A percentile compares a stretch with the other conserved stretches of the same genome.
These are phyloP conservation scores for Amaranthus palmeri DNA, from an alignment of 148 eudicot genomes.

Conservation along the genomic window DNA sequence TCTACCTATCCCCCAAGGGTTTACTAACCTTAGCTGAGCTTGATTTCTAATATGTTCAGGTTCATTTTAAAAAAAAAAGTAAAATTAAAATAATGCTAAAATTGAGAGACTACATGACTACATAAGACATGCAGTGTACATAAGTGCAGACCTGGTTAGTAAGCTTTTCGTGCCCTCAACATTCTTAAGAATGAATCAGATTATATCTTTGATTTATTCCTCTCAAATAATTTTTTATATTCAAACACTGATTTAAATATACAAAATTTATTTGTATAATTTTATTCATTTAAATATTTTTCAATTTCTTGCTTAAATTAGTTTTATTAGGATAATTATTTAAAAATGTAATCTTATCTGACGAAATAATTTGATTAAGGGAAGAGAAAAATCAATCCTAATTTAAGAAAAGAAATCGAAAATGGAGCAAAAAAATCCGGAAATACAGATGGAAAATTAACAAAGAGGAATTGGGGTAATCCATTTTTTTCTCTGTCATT, in stretches of 20 bases:
- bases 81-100: too few species aligned
- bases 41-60: too few species aligned
- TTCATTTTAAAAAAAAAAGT: too few species aligned
- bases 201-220: slow-evolving; percentile 8
- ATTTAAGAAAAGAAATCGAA: slow-evolving; percentile 11
- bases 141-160: not conserved
- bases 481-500: slow-evolving; percentile 1
- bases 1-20: too few species aligned
- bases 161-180: slow-evolving; percentile 13
- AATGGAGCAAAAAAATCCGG: slow-evolving; percentile 8
- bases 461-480: not conserved
- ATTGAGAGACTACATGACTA: too few species aligned
- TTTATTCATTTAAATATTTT: not conserved
- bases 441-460: not conserved
- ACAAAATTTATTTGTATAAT: not conserved
- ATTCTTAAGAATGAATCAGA: not conserved
- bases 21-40: too few species aligned
- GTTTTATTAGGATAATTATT: not conserved
- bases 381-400: not conserved
- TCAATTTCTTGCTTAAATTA: not conserved
- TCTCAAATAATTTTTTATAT: not conserved
- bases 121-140: too few species aligned
- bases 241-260: not conserved
- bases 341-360: not conserved
- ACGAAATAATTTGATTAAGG: not conserved